Evolutionary conservation across 1,284 basidiomycete genomes (phyloP), one percentile per base, ranked within the genome.

Genomic region (Cryptococcus sp.): DNA sequence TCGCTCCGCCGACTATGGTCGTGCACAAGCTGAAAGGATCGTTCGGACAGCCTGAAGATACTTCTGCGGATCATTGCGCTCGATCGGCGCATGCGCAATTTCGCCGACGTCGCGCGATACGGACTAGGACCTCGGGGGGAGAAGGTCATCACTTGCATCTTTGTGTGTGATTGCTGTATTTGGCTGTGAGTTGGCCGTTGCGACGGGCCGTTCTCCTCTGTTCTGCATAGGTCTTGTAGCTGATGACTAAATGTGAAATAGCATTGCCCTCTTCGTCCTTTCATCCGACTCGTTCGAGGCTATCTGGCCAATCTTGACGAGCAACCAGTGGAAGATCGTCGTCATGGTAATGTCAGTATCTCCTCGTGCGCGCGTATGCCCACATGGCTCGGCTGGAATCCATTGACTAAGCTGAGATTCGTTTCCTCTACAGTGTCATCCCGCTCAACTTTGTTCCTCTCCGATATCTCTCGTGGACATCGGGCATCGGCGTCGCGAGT

Each of bases 361-460:
- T 23, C n/a, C 17, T 17, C n/a, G n/a, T n/a, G n/a, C n/a, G n/a
- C n/a, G n/a, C n/a, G 8, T n/a, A 3, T 8, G 13, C 20, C 8
- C 35, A 20, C 4, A n/a, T 40, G 13, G 47, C 40, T 10, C 20
- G 4, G 13, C 23, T 38, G 19, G 27, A 47, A 27, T 23, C 23
- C 17, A 50, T 5, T 8, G 47, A 11, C 16, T 8, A 15, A 16
- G 47, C 20, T 48, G 11, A 27, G 10, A 6, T 27, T 23, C 48
- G 5, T 50, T n/a, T 47, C 3, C 15, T 0, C 17, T 38, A 5
- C 66, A 89, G 88, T 65, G 80, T 94, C 58, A 83, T 90, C 41
- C 92, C 93, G 5, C 89, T 88, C 1, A 85, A 89, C 42, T 90
- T 93, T 72, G 78, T 94, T 51, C 92, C 93, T 0, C 81, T 95